Base-by-base conservation (phyloP, 768 basidiomycete genomes). In the Chalciporus piperatus region DNA sequence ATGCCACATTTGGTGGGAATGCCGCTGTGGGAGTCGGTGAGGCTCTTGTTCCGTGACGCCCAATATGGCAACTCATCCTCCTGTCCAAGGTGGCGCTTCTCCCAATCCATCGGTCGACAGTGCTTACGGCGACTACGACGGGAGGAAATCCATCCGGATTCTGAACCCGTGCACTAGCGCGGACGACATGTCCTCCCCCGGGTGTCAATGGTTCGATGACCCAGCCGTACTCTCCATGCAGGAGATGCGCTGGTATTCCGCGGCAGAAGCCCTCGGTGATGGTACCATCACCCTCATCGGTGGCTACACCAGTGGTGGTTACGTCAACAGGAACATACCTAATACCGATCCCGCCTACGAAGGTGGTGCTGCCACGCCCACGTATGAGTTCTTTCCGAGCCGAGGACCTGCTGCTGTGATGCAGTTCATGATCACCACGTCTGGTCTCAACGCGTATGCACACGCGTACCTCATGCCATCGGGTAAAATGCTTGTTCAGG, bases 231-330 rank as follows among this genome's bases (percentile, higher is more conserved):
- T 89, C 9, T 68, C 79, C 3, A 83, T 90, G 82, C 78, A 85
- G 56, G 76, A 73, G 37, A 66, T 71, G 57, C 82, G 89, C 3
- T 91, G 89, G 88, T 91, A 91, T 62, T 79, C 89, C 1, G 78
- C 78, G 2, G 83, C 84, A 0, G 88, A 90, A 61, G 64, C 86
- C 3, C 75, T 86, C 3, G 81, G 77, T 0, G 86, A 95, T 59
- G 95, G 94, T 22, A 78, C 80, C 6, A 70, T 94, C 42, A 84
- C 78, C 9, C 75, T 96, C 59, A 84, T 93, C 41, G 94, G 93
- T 35, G 87, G 87, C 14, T 89, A 85, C 63, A 75, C 77, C 10
- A 80, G 76, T 27, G 88, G 87, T 35, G 88, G 87, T 23, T 91
- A 89, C 57, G 74, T 90, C 63, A 90, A 90, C 66, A 71, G 85